Conservation (phyloP, 768 basidiomycete species). For the Boletus reticulatus region DNA sequence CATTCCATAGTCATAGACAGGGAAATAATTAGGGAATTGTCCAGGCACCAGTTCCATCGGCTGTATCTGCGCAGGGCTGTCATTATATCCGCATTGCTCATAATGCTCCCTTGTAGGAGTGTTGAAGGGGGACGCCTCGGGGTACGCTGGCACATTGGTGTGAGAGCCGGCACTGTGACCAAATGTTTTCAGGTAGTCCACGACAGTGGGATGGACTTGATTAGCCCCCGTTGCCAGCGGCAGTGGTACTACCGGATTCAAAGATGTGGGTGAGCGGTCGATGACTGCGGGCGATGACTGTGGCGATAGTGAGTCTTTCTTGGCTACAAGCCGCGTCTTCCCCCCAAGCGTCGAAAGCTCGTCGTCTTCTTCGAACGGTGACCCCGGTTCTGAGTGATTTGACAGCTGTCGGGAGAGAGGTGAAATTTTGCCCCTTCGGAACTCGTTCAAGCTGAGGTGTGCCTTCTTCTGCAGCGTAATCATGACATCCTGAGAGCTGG, state of each 20-base stretch:
- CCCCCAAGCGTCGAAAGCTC: slow-evolving; percentile 65
- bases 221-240: slow-evolving; percentile 53
- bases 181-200: slow-evolving; percentile 71
- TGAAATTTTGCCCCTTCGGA: slow-evolving; percentile 53
- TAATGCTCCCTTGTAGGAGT: slow-evolving; percentile 26
- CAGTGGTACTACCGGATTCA: slow-evolving; percentile 70
- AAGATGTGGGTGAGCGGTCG: slow-evolving; percentile 68
- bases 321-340: slow-evolving; percentile 61
- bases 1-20: slow-evolving; percentile 68
- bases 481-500: slow-evolving; percentile 54
- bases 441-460: slow-evolving; percentile 61
- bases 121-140: slow-evolving; percentile 23
- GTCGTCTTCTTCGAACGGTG: slow-evolving; percentile 54
- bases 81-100: slow-evolving; percentile 20
- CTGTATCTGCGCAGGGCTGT: slow-evolving; percentile 25
- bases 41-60: slow-evolving; percentile 33
- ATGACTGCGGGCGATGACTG: slow-evolving; percentile 38
- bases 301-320: slow-evolving; percentile 58
- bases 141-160: slow-evolving; percentile 21
- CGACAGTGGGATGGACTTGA: slow-evolving; percentile 58
- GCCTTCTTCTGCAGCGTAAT: slow-evolving; percentile 61
- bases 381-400: slow-evolving; percentile 38
- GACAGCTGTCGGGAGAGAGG: slow-evolving; percentile 37
- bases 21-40: slow-evolving; percentile 67
- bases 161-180: slow-evolving; percentile 26